Evolutionary conservation across 441 rosid species (phyloP).

Genomic region (Erodium texanum): DNA sequence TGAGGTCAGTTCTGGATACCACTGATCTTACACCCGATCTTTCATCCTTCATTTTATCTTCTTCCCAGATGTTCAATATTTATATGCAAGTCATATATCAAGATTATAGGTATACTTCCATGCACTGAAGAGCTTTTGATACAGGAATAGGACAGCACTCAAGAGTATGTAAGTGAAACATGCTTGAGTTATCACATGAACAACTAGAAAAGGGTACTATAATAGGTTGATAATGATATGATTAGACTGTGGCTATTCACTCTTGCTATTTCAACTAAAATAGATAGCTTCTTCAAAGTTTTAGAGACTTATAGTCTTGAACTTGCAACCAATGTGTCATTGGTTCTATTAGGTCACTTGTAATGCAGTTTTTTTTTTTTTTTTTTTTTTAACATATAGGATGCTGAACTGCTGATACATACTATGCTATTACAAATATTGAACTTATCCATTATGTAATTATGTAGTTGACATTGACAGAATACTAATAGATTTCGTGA

Average conservation of each 20-base stretch:
- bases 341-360: not conserved
- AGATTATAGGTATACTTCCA: not conserved
- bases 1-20: slow-evolving; percentile 49
- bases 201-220: not conserved
- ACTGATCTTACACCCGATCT: slow-evolving; percentile 8
- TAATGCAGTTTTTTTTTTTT: not conserved
- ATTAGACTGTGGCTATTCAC: not conserved
- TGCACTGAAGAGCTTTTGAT: not conserved
- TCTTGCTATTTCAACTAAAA: slow-evolving; percentile 1
- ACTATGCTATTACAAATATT: not conserved
- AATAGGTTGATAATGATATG: not conserved
- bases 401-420: slow-evolving; percentile 7
- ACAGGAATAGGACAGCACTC: not conserved
- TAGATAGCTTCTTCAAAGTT: slow-evolving; percentile 1
- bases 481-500: not conserved
- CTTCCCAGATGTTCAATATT: not conserved
- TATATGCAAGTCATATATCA: slow-evolving; percentile 5
- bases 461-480: not conserved
- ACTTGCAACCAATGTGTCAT: not conserved
- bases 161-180: not conserved
- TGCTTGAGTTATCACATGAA: slow-evolving; percentile 3
- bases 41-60: slow-evolving; percentile 13
- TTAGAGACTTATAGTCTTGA: not conserved
- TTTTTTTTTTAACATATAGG: not conserved
- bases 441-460: not conserved